Conservation (phyloP, 2,329 filamentous ascomycete genomes). For the Nemania serpens region DNA sequence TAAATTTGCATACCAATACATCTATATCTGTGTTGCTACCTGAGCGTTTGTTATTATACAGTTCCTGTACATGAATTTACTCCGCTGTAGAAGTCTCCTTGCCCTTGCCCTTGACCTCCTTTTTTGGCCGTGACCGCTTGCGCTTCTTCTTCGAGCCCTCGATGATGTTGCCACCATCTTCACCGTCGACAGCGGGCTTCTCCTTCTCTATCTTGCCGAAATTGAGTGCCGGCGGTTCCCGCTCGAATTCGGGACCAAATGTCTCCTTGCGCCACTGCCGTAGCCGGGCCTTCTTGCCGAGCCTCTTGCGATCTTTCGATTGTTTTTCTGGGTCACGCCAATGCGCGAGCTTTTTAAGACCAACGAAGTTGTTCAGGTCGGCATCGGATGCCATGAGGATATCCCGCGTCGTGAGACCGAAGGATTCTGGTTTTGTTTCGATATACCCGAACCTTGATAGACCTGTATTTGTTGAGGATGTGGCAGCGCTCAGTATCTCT, state of each 20-base stretch:
- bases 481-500: slow-evolving; percentile 53
- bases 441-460: slow-evolving; percentile 80
- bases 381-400: slow-evolving; percentile 87
- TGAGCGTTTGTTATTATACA: slow-evolving; percentile 5
- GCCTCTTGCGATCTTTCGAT: slow-evolving; percentile 80
- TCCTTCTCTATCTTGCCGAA: slow-evolving; percentile 49
- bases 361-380: slow-evolving; percentile 86
- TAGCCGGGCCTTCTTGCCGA: slow-evolving; percentile 91
- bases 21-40: background rate
- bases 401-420: slow-evolving; percentile 86
- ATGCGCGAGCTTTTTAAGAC: slow-evolving; percentile 90
- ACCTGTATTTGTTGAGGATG: slow-evolving; percentile 31
- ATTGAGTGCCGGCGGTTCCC: slow-evolving; percentile 61
- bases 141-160: slow-evolving; percentile 45
- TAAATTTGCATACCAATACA: slow-evolving; percentile 2
- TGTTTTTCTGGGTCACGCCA: slow-evolving; percentile 92
- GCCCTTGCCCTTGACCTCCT: slow-evolving; percentile 30
- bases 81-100: slow-evolving; percentile 17
- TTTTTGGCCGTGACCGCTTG: slow-evolving; percentile 39
- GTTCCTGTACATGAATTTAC: slow-evolving; percentile 4
- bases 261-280: slow-evolving; percentile 78
- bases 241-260: slow-evolving; percentile 63
- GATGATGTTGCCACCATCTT: slow-evolving; percentile 40
- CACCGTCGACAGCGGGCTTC: slow-evolving; percentile 13
- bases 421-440: slow-evolving; percentile 87